Evolutionary conservation across 176 grass and related monocot species (phyloP).

Genomic region (Leersia perrieri): DNA sequence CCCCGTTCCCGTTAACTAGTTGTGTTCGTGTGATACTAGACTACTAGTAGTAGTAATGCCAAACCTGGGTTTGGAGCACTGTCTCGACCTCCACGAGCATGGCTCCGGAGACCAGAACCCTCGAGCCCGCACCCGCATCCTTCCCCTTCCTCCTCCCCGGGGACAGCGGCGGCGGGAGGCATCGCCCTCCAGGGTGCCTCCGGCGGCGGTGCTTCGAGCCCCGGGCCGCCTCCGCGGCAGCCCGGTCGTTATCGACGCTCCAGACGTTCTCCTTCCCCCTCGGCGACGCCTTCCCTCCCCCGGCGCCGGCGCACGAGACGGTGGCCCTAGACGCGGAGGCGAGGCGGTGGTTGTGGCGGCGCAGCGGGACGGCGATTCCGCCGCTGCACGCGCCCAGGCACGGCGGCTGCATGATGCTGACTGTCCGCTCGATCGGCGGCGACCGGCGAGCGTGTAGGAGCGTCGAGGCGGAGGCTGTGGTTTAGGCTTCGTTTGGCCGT

Average conservation of each 20-base stretch:
- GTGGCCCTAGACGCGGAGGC: slow-evolving; percentile 16
- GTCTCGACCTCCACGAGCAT: slow-evolving; percentile 95
- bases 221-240: slow-evolving; percentile 14
- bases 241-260: slow-evolving; percentile 83
- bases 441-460: neutral
- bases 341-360: neutral
- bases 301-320: slow-evolving; percentile 22
- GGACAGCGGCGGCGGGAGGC: slow-evolving; percentile 14
- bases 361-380: slow-evolving; percentile 2
- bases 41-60: neutral
- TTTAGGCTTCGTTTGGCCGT: no score
- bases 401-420: slow-evolving; percentile 73
- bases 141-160: slow-evolving; percentile 36
- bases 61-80: slow-evolving; percentile 90
- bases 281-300: slow-evolving; percentile 34
- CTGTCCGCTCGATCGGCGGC: slow-evolving; percentile 18
- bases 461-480: neutral
- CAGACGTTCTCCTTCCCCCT: slow-evolving; percentile 87
- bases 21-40: neutral
- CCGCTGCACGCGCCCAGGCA: slow-evolving; percentile 54
- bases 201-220: slow-evolving; percentile 21
- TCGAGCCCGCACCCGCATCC: slow-evolving; percentile 33
- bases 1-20: neutral
- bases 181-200: slow-evolving; percentile 25
- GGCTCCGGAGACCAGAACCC: slow-evolving; percentile 70